Evolutionary conservation across 1,284 basidiomycete genomes (phyloP), one percentile per base, ranked within the genome.

Genomic region (Schizophyllum commune): DNA sequence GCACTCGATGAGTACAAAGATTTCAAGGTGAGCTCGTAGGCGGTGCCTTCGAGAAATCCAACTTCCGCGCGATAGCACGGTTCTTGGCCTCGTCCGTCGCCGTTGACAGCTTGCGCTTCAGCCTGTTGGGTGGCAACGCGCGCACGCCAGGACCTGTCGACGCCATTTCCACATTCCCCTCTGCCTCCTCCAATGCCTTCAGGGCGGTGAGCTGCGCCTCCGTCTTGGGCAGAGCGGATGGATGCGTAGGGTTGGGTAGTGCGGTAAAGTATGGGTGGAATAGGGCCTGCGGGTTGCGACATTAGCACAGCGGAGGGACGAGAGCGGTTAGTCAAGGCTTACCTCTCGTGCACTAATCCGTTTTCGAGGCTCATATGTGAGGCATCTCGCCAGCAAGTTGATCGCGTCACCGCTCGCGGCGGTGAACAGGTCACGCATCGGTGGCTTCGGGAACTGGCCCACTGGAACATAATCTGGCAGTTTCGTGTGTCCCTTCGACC

Each of bases 391-490:
- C 47, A 98, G 81, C 11, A 99, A 80, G 66, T 94, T 95, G 51
- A 98, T 79, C 0, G 94, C 88, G 65, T 97, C 94, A 5, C 86
- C 82, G 54, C 87, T 93, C 0, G 96, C 93, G 1, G 96, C 96
- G 0, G 92, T 91, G 75, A 99, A 96, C 51, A 97, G 82, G 67
- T 91, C 86, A 39, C 91, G 86, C 34, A 97, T 78, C 13, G 89
- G 90, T 56, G 89, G 84, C 68, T 89, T 91, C 0, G 91, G 89
- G 68, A 93, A 92, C 68, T 89, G 88, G 60, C 90, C 90, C 20
- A 92, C 85, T 7, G 88, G 82, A 6, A 94, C 81, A 71, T 94
- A 96, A 73, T 96, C 91, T 0, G 94, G 92, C n/a, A 98, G 79
- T 72, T 88, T 88, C 1, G 85, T 91, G 73, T 96, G 89, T 13